Base-by-base conservation (phyloP, 2,329 filamentous ascomycete genomes). In the Colletotrichum sp. region DNA sequence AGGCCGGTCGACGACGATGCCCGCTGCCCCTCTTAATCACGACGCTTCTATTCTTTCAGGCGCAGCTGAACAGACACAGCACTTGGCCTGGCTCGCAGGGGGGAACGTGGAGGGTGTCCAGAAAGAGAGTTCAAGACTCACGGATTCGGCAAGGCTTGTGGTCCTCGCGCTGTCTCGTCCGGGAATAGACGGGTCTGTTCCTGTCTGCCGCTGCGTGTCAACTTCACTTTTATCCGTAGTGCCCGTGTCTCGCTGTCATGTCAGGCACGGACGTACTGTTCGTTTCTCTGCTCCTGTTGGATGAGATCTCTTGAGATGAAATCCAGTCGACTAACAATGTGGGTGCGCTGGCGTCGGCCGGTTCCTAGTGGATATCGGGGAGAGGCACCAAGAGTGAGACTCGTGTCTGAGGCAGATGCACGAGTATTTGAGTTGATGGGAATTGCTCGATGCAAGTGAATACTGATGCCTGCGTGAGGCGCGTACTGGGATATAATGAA, bases 181-280 rank as follows among this genome's bases (percentile, higher is more conserved):
- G 73, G 73, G 63, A 75, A 68, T 75, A 73, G 62, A n/a, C 73
- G 69, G 69, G 63, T 63, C 63, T 73, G 73, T 73, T 65, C 56
- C 73, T 75, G 43, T 61, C 62, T 71, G 69, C 63, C 62, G 71
- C 63, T 67, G 69, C 61, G 58, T 61, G 74, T 76, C 74, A 76
- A 76, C 52, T 65, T 61, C 55, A 64, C 56, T 38, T 34, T 65
- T 73, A 58, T 32, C 63, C 73, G 73, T 73, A 75, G 73, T 43
- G 69, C 55, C 74, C 74, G 71, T 76, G 74, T 76, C 74, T 76
- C 65, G 71, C 71, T 76, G 64, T 73, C 74, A 74, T 74, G 74
- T 74, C 70, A 74, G 74, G 74, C 71, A 76, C 74, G 71, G 71
- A 74, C 74, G 59, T 70, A 76, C 74, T 70, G 71, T 76, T 75